These are phyloP conservation scores for Apodospora peruviana DNA, from an alignment of 495 filamentous ascomycete genomes.

Conservation along the genomic window DNA sequence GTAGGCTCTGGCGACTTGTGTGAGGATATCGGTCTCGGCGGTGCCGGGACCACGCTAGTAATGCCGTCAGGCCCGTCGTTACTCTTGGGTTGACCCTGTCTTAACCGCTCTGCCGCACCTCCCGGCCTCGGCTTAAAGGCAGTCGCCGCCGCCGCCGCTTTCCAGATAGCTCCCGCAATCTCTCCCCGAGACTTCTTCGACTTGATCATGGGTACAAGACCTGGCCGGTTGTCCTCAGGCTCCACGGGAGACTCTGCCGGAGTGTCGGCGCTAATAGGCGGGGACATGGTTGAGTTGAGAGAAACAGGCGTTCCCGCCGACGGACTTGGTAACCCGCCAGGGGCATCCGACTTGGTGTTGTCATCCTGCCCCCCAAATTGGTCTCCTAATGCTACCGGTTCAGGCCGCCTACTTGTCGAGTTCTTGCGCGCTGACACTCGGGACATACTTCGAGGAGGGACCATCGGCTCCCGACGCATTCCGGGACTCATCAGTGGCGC, in stretches of 20 bases:
- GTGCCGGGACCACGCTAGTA: conserved; percentile 77
- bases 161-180: conserved; percentile 72
- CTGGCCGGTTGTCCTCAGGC: conserved; percentile 59
- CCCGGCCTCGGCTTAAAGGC: conserved; percentile 82
- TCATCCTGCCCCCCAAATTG: conserved; percentile 15
- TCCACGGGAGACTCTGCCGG: conserved; percentile 24
- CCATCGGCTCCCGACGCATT: conserved; percentile 37
- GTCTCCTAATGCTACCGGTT: conserved; percentile 13
- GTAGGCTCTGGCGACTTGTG: conserved; percentile 21
- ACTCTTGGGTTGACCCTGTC: conserved; percentile 48
- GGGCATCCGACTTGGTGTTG: conserved; percentile 3
- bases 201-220: conserved; percentile 88
- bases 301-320: conserved; percentile 17
- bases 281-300: conserved; percentile 14
- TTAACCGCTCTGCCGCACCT: conserved; percentile 69
- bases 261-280: conserved; percentile 16
- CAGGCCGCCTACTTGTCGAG: conserved; percentile 18
- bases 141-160: conserved; percentile 71
- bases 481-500: conserved; percentile 49
- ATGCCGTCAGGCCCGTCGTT: conserved; percentile 75
- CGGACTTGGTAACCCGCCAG: conserved; percentile 13
- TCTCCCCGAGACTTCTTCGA: conserved; percentile 60
- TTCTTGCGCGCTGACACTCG: conserved; percentile 35
- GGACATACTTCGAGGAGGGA: conserved; percentile 42
- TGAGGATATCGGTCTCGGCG: conserved; percentile 39